phyloP scores from a whole-genome alignment of 73 alveolate species.

The Durusdinium trenchii region DNA sequence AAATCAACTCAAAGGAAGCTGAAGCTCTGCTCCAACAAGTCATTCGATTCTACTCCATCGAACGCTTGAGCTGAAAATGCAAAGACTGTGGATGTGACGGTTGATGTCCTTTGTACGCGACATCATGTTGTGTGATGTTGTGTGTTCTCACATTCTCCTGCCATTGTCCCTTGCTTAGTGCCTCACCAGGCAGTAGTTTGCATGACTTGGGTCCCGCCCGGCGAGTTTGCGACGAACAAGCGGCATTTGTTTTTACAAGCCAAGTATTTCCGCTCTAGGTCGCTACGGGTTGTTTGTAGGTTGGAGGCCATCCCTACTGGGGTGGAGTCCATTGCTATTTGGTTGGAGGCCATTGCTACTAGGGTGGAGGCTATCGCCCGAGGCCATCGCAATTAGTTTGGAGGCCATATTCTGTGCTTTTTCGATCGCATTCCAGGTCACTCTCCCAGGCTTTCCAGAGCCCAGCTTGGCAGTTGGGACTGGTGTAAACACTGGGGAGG shows the following conservation, averaged over 20 bases:
- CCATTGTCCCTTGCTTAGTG: background rate
- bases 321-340: background rate
- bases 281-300: too few relatives aligned
- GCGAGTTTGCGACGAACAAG: too few relatives aligned
- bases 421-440: constrained; percentile 16
- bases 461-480: constrained; percentile 90
- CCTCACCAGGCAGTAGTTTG: constrained; percentile 9
- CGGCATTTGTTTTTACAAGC: too few relatives aligned
- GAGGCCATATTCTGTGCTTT: background rate
- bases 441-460: constrained; percentile 62
- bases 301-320: too few relatives aligned
- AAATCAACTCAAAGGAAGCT: background rate
- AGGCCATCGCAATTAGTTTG: background rate
- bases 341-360: background rate
- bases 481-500: constrained; percentile 92
- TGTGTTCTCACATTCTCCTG: background rate
- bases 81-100: too few relatives aligned
- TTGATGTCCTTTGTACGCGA: background rate
- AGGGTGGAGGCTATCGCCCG: background rate
- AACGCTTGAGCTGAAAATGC: too few relatives aligned
- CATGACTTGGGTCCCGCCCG: background rate
- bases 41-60: too few relatives aligned
- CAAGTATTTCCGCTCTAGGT: too few relatives aligned
- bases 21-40: background rate
- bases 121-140: background rate